A percentile compares a stretch with the other conserved stretches of the same genome.
These are phyloP conservation scores for Blastocystis sp. DNA, from an alignment of 352 stramenopile species.

Conservation along the genomic window DNA sequence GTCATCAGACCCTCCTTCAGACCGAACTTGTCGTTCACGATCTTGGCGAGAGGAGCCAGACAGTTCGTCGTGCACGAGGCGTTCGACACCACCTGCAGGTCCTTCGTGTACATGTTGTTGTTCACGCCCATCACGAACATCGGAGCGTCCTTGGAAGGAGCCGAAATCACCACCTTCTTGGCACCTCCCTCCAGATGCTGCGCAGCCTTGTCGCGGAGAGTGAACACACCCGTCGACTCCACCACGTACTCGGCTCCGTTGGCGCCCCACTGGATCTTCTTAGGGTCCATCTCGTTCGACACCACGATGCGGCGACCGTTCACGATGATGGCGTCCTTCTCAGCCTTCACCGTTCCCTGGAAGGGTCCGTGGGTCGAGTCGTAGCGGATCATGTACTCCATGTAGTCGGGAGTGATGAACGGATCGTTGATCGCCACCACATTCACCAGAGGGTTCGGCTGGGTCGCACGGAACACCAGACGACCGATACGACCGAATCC, in stretches of 20 bases:
- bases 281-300: conserved; percentile 82
- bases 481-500: conserved; percentile 94
- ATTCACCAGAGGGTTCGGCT: conserved; percentile 74
- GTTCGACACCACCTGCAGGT: conserved; percentile 91
- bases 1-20: conserved; percentile 95
- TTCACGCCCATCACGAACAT: conserved; percentile 98
- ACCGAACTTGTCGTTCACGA: conserved; percentile 94
- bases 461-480: conserved; percentile 81
- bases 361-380: conserved; percentile 83
- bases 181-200: conserved; percentile 80
- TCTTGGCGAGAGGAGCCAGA: conserved; percentile 89
- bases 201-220: conserved; percentile 75
- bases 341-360: conserved; percentile 71
- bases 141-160: conserved; percentile 86
- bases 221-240: conserved; percentile 78
- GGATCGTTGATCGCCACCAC: conserved; percentile 84
- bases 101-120: conserved; percentile 79
- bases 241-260: conserved; percentile 84
- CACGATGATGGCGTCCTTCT: conserved; percentile 76
- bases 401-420: conserved; percentile 88
- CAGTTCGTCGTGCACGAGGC: conserved; percentile 98
- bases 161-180: conserved; percentile 92
- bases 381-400: conserved; percentile 81
- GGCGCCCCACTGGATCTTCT: conserved; percentile 79
- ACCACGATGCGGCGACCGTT: conserved; percentile 82